Base-by-base conservation (phyloP, 2,329 filamentous ascomycete species). In the Drechslera avenae region DNA sequence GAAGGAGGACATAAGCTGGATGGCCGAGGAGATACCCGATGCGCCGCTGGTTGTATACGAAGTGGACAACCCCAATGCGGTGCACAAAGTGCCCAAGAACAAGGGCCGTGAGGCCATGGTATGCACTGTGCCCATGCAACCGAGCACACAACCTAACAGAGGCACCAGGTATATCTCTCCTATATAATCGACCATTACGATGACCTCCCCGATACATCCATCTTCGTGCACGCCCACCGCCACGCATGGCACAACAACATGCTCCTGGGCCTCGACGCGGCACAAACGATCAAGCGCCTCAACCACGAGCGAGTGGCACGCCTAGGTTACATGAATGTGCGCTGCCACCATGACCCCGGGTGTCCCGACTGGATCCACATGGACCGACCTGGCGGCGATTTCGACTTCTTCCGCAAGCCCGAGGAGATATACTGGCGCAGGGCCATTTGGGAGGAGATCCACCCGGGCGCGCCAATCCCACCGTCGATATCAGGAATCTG, bases 111-210 rank as follows among this genome's bases (percentile, higher is more conserved):
- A 87, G 68, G 81, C 82, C 18, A 85, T 86, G 69, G 69, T 72
- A 63, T 12, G 68, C 30, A 18, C 18, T 17, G 2, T 18, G n/a
- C n/a, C n/a, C 7, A 16, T 18, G 12, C 14, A 12, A 3, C 4
- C n/a, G 14, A 7, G 10, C n/a, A 10, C 31, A 37, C 43, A 52
- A 7, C 50, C 52, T 61, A 43, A 59, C 28, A 5, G 5, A 18
- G 6, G 14, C 41, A 30, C 33, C 48, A 73, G 69, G 69, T 72
- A 37, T 86, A 86, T 66, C 74, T 86, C 39, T 82, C 81, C 35
- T 86, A 83, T 68, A 81, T 86, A 54, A 83, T 86, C 64, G 82
- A 86, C 56, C 77, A 84, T 64, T 87, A 86, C 67, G 73, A 85
- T 35, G 69, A 78, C 10, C 76, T 86, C 2, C 78, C 82, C 2